Evolutionary conservation across 208 protist species (phyloP).

Genomic region (Leishmania major): DNA sequence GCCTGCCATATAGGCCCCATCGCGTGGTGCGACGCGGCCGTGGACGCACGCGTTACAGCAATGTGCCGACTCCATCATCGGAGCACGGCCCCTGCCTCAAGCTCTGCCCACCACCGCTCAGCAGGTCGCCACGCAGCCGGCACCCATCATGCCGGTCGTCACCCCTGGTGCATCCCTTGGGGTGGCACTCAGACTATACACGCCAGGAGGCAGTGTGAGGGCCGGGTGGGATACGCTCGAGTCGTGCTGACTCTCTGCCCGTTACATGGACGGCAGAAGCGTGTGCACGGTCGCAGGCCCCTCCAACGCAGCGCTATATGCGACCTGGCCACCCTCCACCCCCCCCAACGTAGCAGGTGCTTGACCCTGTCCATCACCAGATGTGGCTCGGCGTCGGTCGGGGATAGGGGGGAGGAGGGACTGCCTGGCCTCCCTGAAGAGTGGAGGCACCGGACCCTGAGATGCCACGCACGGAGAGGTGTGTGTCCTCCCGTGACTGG

Average conservation of each 20-base stretch:
- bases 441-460: not conserved
- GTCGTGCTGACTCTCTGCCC: not conserved
- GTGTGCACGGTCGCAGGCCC: not conserved
- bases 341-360: not conserved
- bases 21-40: not conserved
- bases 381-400: not conserved
- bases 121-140: no score
- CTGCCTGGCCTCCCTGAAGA: no score
- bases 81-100: not conserved
- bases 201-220: not conserved
- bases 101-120: not conserved
- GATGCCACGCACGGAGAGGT: not conserved
- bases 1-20: not conserved
- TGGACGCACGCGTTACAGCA: not conserved
- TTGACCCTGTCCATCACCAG: not conserved
- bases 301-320: not conserved
- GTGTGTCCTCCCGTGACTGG: not conserved
- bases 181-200: no score
- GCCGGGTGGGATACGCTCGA: not conserved
- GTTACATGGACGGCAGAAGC: not conserved
- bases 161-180: no score
- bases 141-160: no score
- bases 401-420: not conserved
- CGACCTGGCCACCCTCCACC: not conserved
- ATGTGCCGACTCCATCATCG: not conserved